Base-by-base conservation (phyloP, 2,329 filamentous ascomycete species). In the Claviceps capensis region DNA sequence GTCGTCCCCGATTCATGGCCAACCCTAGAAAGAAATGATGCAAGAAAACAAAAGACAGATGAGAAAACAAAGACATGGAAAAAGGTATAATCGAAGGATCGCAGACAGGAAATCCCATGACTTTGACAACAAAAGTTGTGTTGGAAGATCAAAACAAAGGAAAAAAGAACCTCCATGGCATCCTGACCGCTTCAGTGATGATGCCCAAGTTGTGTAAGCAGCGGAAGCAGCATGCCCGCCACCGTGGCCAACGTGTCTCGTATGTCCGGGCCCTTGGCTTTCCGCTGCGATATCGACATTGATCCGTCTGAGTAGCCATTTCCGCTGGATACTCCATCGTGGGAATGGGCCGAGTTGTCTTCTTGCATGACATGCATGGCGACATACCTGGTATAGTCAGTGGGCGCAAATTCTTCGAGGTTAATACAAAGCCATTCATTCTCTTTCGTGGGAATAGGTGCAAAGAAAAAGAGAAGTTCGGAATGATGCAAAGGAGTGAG, bases 331-430 rank as follows among this genome's bases (percentile, higher is more conserved):
- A 71, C 67, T 53, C 78, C 72, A n/a, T 80, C 72, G 56, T 82
- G 74, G 49, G 70, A 67, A 34, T 76, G 69, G 2, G 69, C 64
- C 8, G 68, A 67, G 49, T 74, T 71, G 22, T 83, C 79, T 62
- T 95, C 90, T 64, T 94, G 87, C 88, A 97, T 95, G 1, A 90
- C 89, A 64, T 98, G 93, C 90, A 97, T 96, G 1, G 93, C 93
- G 44, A 98, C 93, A 63, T 97, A 95, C 60, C 88, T 94, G 34
- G 37, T 8, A 45, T 7, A 47, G 47, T 49, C 23, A 54, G 53
- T 37, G 38, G 9, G 16, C 7, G 17, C 2, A 3, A 19, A 4
- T 30, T 6, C 9, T 3, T 5, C 46, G 7, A 9, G 9, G 3
- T 26, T 44, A 11, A 34, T 34, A 4, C 30, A 34, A 34, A 11